Base-by-base conservation (phyloP, 139 green algal genomes). In the Diplosphaera chodatii region DNA sequence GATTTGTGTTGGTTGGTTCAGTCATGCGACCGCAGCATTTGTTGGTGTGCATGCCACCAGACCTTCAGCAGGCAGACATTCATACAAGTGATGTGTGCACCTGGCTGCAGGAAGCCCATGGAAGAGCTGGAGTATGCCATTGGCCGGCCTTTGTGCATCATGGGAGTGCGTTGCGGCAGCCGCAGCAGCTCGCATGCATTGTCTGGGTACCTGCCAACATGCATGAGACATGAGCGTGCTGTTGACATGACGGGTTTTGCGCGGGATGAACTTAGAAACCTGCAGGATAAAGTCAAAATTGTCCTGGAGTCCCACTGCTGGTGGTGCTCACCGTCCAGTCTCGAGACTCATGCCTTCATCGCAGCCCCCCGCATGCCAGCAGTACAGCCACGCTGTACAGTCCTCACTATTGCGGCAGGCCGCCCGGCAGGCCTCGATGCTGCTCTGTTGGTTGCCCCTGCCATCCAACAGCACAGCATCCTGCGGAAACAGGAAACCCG, bases 261-360 rank as follows among this genome's bases (percentile, higher is more conserved):
- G n/a, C n/a, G n/a, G n/a, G n/a, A n/a, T n/a, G n/a, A n/a, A n/a
- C n/a, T n/a, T n/a, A n/a, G n/a, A n/a, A n/a, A n/a, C n/a, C n/a
- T n/a, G n/a, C n/a, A n/a, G n/a, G n/a, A n/a, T n/a, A n/a, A n/a
- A n/a, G n/a, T n/a, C n/a, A n/a, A n/a, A n/a, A n/a, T n/a, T n/a
- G n/a, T n/a, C n/a, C n/a, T n/a, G n/a, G n/a, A n/a, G n/a, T n/a
- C n/a, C n/a, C n/a, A n/a, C n/a, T n/a, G n/a, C n/a, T n/a, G n/a
- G n/a, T n/a, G n/a, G n/a, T n/a, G n/a, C n/a, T n/a, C n/a, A n/a
- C n/a, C n/a, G n/a, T n/a, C n/a, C n/a, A n/a, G n/a, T n/a, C n/a
- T n/a, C n/a, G n/a, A n/a, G n/a, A n/a, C n/a, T n/a, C n/a, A 64
- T 64, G 40, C 15, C 37, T 29, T 76, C 64, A 31, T 76, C 71